Base-by-base conservation (phyloP, 176 grass and related monocot genomes). In the Chrysopogon serrulatus region DNA sequence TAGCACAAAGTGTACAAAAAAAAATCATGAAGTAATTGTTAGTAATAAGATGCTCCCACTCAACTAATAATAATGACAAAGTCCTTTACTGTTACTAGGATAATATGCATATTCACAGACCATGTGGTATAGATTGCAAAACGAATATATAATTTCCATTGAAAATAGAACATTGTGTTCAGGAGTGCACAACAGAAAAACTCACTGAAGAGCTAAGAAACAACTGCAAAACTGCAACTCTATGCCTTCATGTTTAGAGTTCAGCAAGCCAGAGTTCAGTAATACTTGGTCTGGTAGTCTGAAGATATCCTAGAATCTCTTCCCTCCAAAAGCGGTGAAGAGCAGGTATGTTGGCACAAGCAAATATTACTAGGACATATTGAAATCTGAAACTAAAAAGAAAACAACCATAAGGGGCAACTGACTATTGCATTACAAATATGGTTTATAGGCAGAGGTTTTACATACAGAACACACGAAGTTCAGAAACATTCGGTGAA, bases 291-390 rank as follows among this genome's bases (percentile, higher is more conserved):
- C n/a, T n/a, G n/a, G n/a, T n/a, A n/a, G 11, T 74, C 70, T 28
- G 81, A 75, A 49, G 86, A 91, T 17, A 86, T 65, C 24, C 85
- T 76, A 37, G 84, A 70, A 65, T 83, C 78, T 63, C 83, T 91
- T 64, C 83, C 92, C 76, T 94, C 89, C 80, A 91, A 40, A 7
- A 37, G 36, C 36, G 5, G 36, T 7, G 3, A 7, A 37, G 3
- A 37, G 2, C 36, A 37, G 36, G 6, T 37, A 5, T 37, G 36
- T 37, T 37, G 36, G 36, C 33, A 34, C 33, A 34, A 34, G 33
- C 33, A 34, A 34, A 34, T n/a, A n/a, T 34, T 34, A n/a, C n/a
- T n/a, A n/a, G n/a, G n/a, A n/a, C n/a, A n/a, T n/a, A n/a, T n/a
- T n/a, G n/a, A 34, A 34, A 34, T 34, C 2, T 34, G 33, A 34